Evolutionary conservation across 331 rosid genomes (phyloP), one percentile per base, ranked within the genome.

Genomic region (Rhamnella rubrinervis): DNA sequence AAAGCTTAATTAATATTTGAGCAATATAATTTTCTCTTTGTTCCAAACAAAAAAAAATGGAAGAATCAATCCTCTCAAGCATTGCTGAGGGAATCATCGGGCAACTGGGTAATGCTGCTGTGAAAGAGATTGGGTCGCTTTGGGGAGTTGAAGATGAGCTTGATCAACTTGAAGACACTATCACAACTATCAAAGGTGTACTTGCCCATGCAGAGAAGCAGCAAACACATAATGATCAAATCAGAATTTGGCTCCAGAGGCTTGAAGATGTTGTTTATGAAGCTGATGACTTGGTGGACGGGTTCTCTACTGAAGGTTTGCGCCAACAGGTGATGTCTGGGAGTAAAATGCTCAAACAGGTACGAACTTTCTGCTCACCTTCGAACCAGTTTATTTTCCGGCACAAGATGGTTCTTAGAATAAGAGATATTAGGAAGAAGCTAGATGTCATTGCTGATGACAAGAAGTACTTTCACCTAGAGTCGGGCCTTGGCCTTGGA

Each of bases 111-210:
- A 31, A 75, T n/a, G 17, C 6, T 0, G 59, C 39, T 25, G 1
- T 4, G 13, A 2, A 73, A 16, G 73, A 84, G 47, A 8, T 81
- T 31, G 44, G 12, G 18, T 51, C 71, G 51, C 12, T 72, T 59
- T 71, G 69, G 64, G 38, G 40, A 63, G 65, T 68, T 26, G 26
- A 71, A 28, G 51, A 67, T 14, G 86, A 75, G 46, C 46, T 63
- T 3, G 16, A 55, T 44, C 44, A 18, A 37, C 74, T 82, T 25
- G 8, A 55, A 35, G 4, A 21, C 1, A 31, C 55, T 0, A 15
- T 79, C n/a, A 1, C 38, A n/a, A 37, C 14, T 11, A 35, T 52
- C 2, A 35, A 14, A 19, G 50, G 18, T 12, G 55, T 50, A 50
- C 55, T 50, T 50, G 16, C 11, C 11, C 3, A 50, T 3, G 55